Conservation (phyloP, 2,329 filamentous ascomycete species). For the Atkinsonella hypoxylon region DNA sequence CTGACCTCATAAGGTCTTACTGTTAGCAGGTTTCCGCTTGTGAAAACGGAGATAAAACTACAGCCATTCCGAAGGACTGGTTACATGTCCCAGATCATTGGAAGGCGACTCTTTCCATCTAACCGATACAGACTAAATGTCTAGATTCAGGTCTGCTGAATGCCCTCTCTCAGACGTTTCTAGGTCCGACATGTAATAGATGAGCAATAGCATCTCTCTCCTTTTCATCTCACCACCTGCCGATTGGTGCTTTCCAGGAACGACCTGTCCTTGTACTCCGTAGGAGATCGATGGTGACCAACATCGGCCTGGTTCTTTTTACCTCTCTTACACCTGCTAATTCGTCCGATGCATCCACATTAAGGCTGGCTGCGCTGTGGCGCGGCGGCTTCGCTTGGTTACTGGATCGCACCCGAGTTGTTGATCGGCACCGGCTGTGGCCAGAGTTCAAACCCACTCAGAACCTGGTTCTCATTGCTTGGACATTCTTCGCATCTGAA, state of each 20-base stretch:
- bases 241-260: too few relatives aligned
- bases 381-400: neutral
- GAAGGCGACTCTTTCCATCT: neutral
- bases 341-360: neutral
- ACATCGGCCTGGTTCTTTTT: neutral
- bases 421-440: slow-evolving; percentile 3
- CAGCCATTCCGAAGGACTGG: neutral
- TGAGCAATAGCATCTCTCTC: too few relatives aligned
- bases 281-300: too few relatives aligned
- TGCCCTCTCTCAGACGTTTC: too few relatives aligned
- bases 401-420: neutral
- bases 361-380: slow-evolving; percentile 1
- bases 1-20: too few relatives aligned
- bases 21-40: neutral
- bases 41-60: neutral
- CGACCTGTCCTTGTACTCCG: too few relatives aligned
- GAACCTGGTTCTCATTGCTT: too few relatives aligned
- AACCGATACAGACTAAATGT: too few relatives aligned
- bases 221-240: too few relatives aligned
- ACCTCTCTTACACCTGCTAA: neutral
- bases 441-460: neutral
- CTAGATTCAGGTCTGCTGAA: too few relatives aligned
- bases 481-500: too few relatives aligned
- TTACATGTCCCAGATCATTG: neutral
- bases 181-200: too few relatives aligned